Evolutionary conservation across 345 rosid genomes (phyloP), one percentile per base, ranked within the genome.

Genomic region (Nasturtium officinale): DNA sequence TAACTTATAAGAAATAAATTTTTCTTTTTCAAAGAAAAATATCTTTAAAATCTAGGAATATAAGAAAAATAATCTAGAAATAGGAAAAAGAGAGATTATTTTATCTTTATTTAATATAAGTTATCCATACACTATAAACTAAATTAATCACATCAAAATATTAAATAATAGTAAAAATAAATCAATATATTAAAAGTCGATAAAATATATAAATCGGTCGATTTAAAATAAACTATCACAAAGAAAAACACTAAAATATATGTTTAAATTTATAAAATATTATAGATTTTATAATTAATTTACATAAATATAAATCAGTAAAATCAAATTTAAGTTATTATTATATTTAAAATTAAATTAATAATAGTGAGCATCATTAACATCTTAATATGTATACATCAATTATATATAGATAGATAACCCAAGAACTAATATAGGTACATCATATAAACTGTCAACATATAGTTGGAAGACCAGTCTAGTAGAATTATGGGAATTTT

Each of bases 41-140:
- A 43, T 81, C 85, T 32, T 67, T 77, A 52, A 82, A 77, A 73
- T 81, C 55, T 63, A 84, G 70, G 70, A 82, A 84, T 1, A 74
- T 77, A 71, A 72, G 80, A 35, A 61, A 17, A n/a, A 65, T 35
- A 8, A 71, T 83, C 55, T 63, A 84, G 68, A 65, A 82, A 84
- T 0, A 76, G 82, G 68, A 74, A 83, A 42, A 64, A 52, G 8
- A 35, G 4, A 50, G 55, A 21, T 29, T 13, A 6, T 12, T 25
- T 13, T 25, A 13, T 6, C 11, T 35, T 35, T 35, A n/a, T n/a
- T n/a, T n/a, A n/a, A n/a, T n/a, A n/a, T 7, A 35, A 12, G 2
- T 4, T 5, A 20, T 20, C 28, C 15, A 20, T 48, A 35, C 13
- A 35, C 1, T 35, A 35, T 20, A 20, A 46, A 47, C 12, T 47